Percentiles rank a stretch among this genome's conserved stretches.
Evolutionary conservation across 768 basidiomycete species (phyloP).

Genomic region (Leccinum rimulosum): DNA sequence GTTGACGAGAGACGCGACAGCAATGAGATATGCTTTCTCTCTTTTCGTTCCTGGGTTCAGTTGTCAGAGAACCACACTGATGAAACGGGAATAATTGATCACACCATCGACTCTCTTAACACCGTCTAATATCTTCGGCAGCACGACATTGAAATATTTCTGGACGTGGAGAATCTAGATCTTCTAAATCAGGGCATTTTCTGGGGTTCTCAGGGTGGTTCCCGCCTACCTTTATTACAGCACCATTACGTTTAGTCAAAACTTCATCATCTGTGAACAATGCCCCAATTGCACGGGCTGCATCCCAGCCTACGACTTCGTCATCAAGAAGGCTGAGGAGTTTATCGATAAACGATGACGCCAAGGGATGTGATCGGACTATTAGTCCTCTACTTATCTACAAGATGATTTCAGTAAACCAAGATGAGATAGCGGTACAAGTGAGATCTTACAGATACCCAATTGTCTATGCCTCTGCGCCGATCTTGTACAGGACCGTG

Average conservation of each 20-base stretch:
- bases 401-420: slow-evolving; percentile 1
- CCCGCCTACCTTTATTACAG: slow-evolving; percentile 66
- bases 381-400: slow-evolving; percentile 81
- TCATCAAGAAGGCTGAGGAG: slow-evolving; percentile 75
- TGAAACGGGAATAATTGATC: not conserved
- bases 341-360: slow-evolving; percentile 53
- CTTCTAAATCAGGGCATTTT: slow-evolving; percentile 1
- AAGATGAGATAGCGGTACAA: not conserved
- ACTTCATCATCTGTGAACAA: slow-evolving; percentile 59
- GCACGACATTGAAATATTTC: slow-evolving; percentile 65
- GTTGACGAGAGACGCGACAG: slow-evolving; percentile 77
- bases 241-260: slow-evolving; percentile 75
- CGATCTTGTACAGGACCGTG: slow-evolving; percentile 39
- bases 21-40: slow-evolving; percentile 75
- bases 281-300: slow-evolving; percentile 72
- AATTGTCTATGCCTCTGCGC: slow-evolving; percentile 50
- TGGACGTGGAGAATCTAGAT: slow-evolving; percentile 69
- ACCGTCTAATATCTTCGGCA: slow-evolving; percentile 73
- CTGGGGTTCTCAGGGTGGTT: not conserved
- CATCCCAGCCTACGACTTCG: slow-evolving; percentile 59
- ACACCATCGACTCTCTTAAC: slow-evolving; percentile 55
- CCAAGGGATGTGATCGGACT: slow-evolving; percentile 64
- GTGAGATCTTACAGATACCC: slow-evolving; percentile 62
- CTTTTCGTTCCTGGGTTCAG: slow-evolving; percentile 41
- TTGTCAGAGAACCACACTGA: not conserved